Base-by-base conservation (phyloP, 352 stramenopile genomes). In the Pythium oligandrum region DNA sequence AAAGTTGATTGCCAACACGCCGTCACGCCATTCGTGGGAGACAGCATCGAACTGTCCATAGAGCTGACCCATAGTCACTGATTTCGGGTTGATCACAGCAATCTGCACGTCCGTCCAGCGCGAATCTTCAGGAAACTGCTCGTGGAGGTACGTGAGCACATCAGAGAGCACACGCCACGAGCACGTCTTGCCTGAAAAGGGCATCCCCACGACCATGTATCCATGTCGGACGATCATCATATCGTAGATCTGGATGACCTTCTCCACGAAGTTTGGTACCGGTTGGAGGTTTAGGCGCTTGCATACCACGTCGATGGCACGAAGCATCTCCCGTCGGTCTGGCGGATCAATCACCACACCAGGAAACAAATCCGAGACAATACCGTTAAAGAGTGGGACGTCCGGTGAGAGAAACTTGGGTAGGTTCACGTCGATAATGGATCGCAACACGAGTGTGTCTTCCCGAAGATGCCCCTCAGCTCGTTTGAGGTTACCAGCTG, bases 181-280 rank as follows among this genome's bases (percentile, higher is more conserved):
- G 44, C 77, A 88, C 3, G 92, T 98, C 70, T 98, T 98, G 8
- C 93, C 93, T 1, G 89, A 96, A 43, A 96, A 96, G 5, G 93
- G 90, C 79, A 98, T 94, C 6, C 93, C 94, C 6, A 98, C 93
- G 44, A 98, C 78, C 92, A 98, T 98, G 53, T 98, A 97, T 4
- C 94, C 94, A 64, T 98, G 93, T 1, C 94, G 86, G 35, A 98
- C 93, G 47, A 98, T 92, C 78, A 98, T 96, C 90, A 98, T 98
- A 56, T 98, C 93, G 66, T 98, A 98, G 37, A 98, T 93, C 58
- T 98, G 90, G 49, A 98, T 93, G 8, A 97, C 86, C 48, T 98
- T 98, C 37, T 92, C 90, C 10, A 96, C 80, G 64, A 97, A 97
- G 48, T 90, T 95, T 1, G 76, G 66, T 35, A 93, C 88, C 3